A percentile compares a stretch with the other conserved stretches of the same genome.
Conservation (phyloP, 164 flowering plant genomes). For the Nelumbo lutea region DNA sequence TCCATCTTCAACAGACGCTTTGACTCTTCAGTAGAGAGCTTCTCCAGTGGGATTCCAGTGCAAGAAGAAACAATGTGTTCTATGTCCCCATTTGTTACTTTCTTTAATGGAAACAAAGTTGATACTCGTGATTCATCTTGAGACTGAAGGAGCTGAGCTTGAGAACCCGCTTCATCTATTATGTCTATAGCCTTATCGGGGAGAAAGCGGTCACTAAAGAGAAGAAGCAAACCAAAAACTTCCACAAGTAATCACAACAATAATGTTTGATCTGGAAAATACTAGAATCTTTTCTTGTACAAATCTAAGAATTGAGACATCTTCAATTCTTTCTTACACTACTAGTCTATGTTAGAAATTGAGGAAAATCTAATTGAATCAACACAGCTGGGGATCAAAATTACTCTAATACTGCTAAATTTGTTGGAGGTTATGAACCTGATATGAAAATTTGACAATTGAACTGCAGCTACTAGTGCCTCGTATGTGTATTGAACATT, state of each 20-base stretch:
- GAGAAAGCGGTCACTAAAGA: slow-evolving; percentile 15
- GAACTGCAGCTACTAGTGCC: slow-evolving; percentile 16
- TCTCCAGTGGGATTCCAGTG: slow-evolving; percentile 38
- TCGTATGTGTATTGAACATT: slow-evolving; percentile 8
- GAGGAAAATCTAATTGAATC: too few relatives aligned
- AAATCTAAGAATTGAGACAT: too few relatives aligned
- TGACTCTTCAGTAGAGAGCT: slow-evolving; percentile 21
- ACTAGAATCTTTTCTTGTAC: too few relatives aligned
- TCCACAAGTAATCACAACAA: too few relatives aligned
- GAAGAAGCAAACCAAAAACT: neutral
- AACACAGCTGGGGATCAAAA: too few relatives aligned
- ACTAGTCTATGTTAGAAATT: too few relatives aligned
- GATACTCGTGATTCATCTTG: neutral
- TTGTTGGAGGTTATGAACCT: neutral
- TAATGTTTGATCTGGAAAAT: too few relatives aligned
- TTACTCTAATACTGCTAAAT: too few relatives aligned
- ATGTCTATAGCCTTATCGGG: neutral
- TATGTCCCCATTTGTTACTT: slow-evolving; percentile 8
- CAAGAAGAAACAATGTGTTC: slow-evolving; percentile 20
- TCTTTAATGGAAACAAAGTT: neutral
- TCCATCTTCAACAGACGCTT: slow-evolving; percentile 26
- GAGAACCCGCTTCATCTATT: slow-evolving; percentile 15
- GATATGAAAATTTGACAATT: slow-evolving; percentile 3
- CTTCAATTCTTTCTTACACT: too few relatives aligned
- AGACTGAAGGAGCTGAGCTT: slow-evolving; percentile 5